A percentile compares a stretch with the other conserved stretches of the same genome.
phyloP scores from a whole-genome alignment of 1,284 basidiomycete genomes.

The Pseudozyma tsukubaensis region DNA sequence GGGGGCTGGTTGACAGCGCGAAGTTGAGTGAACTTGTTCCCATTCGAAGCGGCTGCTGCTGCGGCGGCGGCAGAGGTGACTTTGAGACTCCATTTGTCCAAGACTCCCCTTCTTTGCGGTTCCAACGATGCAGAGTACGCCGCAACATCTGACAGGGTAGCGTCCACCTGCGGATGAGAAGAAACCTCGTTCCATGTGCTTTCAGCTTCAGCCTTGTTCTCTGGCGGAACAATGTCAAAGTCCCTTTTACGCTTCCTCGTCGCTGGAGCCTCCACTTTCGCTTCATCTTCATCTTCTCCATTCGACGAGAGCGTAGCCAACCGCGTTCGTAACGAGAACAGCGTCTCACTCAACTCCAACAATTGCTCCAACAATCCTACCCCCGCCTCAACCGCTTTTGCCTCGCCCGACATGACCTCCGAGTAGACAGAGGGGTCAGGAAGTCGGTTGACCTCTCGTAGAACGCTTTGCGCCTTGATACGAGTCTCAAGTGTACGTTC shows the following conservation, averaged over 20 bases:
- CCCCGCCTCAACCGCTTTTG: conserved; percentile 11
- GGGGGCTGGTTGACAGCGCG: conserved; percentile 61
- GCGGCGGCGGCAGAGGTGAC: conserved; percentile 45
- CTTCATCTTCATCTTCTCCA: conserved; percentile 1
- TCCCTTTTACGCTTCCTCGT: conserved; percentile 45
- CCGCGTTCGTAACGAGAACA: conserved; percentile 30
- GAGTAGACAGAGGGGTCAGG: conserved; percentile 25
- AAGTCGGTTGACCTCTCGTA: conserved; percentile 44
- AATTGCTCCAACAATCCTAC: conserved; percentile 34
- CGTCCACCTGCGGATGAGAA: conserved; percentile 35
- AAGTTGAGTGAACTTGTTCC: conserved; percentile 46
- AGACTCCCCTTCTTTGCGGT: conserved; percentile 31
- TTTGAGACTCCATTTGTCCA: conserved; percentile 59
- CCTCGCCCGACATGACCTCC: conserved; percentile 9
- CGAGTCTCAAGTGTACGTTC: conserved; percentile 57
- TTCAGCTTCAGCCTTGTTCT: conserved; percentile 22
- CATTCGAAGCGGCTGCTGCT: conserved; percentile 30
- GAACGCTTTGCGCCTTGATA: conserved; percentile 57
- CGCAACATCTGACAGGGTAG: conserved; percentile 29
- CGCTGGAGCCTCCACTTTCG: too few relatives aligned
- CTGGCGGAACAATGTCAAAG: conserved; percentile 27
- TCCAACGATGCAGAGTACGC: conserved; percentile 29
- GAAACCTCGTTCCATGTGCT: conserved; percentile 37
- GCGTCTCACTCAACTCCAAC: conserved; percentile 38
- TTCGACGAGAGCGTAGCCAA: conserved; percentile 16